Evolutionary conservation across 2,329 filamentous ascomycete genomes (phyloP).

Genomic region (Corinectria fuckeliana): DNA sequence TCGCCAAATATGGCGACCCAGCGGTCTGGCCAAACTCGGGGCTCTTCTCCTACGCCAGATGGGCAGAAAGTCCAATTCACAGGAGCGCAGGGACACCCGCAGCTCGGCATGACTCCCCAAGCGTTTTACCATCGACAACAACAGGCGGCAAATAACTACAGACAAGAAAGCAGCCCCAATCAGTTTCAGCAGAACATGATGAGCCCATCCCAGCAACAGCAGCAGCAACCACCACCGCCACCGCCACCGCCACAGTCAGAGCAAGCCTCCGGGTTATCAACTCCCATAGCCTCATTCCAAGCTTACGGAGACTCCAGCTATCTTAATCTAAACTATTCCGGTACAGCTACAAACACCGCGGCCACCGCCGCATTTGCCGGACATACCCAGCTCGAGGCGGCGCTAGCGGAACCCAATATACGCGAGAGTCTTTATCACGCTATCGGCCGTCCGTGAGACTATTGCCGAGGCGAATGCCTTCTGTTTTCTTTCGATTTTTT

Average conservation of each 20-base stretch:
- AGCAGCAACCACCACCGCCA: constrained; percentile 17
- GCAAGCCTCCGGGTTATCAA: constrained; percentile 15
- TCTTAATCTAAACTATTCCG: constrained; percentile 34
- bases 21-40: constrained; percentile 4
- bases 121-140: constrained; percentile 21
- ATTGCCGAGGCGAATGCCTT: not conserved
- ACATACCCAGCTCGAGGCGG: constrained; percentile 29
- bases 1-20: constrained; percentile 12
- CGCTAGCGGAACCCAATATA: constrained; percentile 31
- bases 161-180: constrained; percentile 14
- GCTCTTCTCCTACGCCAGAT: not conserved
- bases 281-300: constrained; percentile 25
- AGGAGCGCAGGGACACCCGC: not conserved
- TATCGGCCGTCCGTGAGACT: constrained; percentile 25
- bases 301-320: constrained; percentile 33
- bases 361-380: constrained; percentile 24
- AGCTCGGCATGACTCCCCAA: constrained; percentile 13
- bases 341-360: not conserved
- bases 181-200: constrained; percentile 29
- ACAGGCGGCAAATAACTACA: constrained; percentile 27
- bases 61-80: constrained; percentile 7
- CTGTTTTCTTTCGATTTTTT: too few species aligned
- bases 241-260: constrained; percentile 12
- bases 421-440: constrained; percentile 33
- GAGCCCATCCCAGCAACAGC: constrained; percentile 18